Base-by-base conservation (phyloP, 23 red algal species). In the Cyanidiococcus yangmingshanensis region DNA sequence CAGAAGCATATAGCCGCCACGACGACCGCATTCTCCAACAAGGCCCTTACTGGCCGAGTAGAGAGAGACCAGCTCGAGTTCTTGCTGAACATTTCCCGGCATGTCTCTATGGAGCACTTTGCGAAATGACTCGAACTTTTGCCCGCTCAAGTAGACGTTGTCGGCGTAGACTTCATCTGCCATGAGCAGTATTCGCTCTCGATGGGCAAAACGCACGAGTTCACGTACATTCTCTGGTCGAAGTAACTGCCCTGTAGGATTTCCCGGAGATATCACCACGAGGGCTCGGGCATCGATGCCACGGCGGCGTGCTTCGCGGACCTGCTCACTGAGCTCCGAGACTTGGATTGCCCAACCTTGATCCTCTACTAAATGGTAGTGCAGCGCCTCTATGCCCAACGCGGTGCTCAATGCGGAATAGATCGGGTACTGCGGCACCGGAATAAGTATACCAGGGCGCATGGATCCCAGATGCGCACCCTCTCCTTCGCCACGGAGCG, bases 131-230 rank as follows among this genome's bases (percentile, higher is more conserved):
- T 85, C 68, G 58, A 98, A 98, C 37, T 86, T 79, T 79, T 87
- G 90, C 51, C 59, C 76, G 15, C 75, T 40, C 17, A 76, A 57
- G 58, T 98, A 98, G 25, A 91, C 80, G 76, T 98, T 98, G 24
- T 82, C 79, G 38, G 90, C 87, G 74, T 98, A 98, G 26, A 98
- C 94, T 59, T 98, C 94, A 54, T 98, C 94, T 1, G 94, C 94
- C 80, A 98, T 58, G 37, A 98, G 40, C 2, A 98, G 83, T n/a
- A 98, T 74, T 37, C 38, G 74, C 39, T 90, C 76, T 34, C 68
- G 57, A 38, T 91, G 80, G 39, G 87, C 89, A 86, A 91, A 98
- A 18, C 76, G 37, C 40, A 98, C 58, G 0, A 98, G 74, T 31
- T 86, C 77, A 30, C 38, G 63, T 78, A 98, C 80, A 45, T 91